phyloP scores from a whole-genome alignment of 768 basidiomycete species.

The Boletellus ananiceps region DNA sequence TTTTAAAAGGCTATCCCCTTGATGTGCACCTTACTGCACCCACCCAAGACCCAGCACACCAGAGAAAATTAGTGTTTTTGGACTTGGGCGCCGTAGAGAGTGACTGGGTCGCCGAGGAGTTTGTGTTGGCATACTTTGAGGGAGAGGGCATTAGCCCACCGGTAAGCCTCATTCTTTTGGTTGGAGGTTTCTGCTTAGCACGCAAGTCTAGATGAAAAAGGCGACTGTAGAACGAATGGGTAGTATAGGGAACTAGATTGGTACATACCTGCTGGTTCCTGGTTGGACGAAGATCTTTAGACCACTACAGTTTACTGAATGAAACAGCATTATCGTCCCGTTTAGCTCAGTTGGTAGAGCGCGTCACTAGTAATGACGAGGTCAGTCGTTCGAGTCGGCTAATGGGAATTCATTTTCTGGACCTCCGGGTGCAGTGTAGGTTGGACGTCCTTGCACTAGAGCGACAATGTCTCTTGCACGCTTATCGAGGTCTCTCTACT shows the following conservation, averaged over 20 bases:
- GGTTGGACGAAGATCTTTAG: not conserved
- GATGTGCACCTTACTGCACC: slow-evolving; percentile 68
- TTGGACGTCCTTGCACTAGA: not conserved
- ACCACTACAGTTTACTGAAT: not conserved
- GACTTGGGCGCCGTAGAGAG: slow-evolving; percentile 70
- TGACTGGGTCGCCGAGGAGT: slow-evolving; percentile 71
- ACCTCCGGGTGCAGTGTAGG: no score
- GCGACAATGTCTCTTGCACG: slow-evolving; percentile 11
- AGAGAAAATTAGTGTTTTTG: slow-evolving; percentile 57
- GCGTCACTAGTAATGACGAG: slow-evolving; percentile 70
- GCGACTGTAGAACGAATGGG: slow-evolving; percentile 21
- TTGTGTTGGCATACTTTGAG: slow-evolving; percentile 73
- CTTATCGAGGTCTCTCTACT: slow-evolving; percentile 8
- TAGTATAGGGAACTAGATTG: slow-evolving; percentile 16
- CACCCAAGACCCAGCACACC: slow-evolving; percentile 36
- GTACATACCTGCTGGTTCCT: not conserved
- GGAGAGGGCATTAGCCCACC: slow-evolving; percentile 65
- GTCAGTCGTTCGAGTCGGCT: slow-evolving; percentile 66
- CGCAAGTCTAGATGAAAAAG: slow-evolving; percentile 26
- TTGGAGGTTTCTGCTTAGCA: not conserved
- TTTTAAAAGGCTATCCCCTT: slow-evolving; percentile 62
- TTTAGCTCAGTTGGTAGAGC: slow-evolving; percentile 51
- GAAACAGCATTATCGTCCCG: slow-evolving; percentile 15
- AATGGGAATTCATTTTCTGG: slow-evolving; percentile 31
- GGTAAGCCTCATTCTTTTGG: slow-evolving; percentile 38